Conservation (phyloP, 495 filamentous ascomycete species). For the Annulohypoxylon stygium region DNA sequence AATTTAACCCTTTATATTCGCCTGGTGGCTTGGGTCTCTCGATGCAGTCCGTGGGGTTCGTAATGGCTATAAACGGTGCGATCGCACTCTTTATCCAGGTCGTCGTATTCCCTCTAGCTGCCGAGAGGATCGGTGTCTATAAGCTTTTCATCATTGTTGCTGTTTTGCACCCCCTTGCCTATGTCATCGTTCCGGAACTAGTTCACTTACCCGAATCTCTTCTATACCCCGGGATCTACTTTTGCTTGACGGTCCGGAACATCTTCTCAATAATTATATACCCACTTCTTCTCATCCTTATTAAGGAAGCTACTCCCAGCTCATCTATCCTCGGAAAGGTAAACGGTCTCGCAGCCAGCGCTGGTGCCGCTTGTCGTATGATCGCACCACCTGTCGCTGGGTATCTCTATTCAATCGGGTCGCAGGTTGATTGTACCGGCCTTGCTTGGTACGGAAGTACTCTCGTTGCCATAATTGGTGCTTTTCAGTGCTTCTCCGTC, state of each 20-base stretch:
- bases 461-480: constrained; percentile 75
- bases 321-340: constrained; percentile 77
- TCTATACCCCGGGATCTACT: constrained; percentile 77
- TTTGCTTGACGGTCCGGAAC: constrained; percentile 78
- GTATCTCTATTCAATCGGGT: constrained; percentile 77
- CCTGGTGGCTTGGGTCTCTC: constrained; percentile 82
- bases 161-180: constrained; percentile 78
- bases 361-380: constrained; percentile 81
- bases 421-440: constrained; percentile 75
- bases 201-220: constrained; percentile 69
- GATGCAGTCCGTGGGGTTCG: constrained; percentile 77
- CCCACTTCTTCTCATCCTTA: constrained; percentile 81
- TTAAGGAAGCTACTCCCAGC: constrained; percentile 84
- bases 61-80: constrained; percentile 82
- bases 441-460: constrained; percentile 84
- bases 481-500: constrained; percentile 76
- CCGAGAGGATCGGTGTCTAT: constrained; percentile 80
- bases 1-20: constrained; percentile 66
- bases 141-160: constrained; percentile 79
- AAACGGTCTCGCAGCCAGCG: constrained; percentile 84
- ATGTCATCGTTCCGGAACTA: constrained; percentile 80
- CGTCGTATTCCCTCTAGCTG: constrained; percentile 77
- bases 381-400: constrained; percentile 82
- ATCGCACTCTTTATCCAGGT: constrained; percentile 86
- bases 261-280: constrained; percentile 81